Conservation (phyloP, 768 basidiomycete genomes). For the Pleurotus sapidus region DNA sequence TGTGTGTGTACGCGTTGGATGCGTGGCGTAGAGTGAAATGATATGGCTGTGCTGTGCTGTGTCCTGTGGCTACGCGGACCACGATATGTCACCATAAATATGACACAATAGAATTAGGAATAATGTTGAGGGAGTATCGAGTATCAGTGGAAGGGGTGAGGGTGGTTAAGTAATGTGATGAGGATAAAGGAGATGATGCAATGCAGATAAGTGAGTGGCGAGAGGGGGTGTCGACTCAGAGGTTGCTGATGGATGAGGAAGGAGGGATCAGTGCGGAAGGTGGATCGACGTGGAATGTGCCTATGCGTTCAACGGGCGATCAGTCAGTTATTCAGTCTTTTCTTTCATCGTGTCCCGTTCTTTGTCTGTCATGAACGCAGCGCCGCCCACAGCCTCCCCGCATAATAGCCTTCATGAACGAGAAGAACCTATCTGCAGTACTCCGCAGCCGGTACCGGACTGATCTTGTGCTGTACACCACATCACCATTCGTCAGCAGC, state of each 20-base stretch:
- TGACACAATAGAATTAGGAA: neutral
- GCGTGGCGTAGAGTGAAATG: neutral
- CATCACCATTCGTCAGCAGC: slow-evolving; percentile 9
- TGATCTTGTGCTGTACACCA: slow-evolving; percentile 82
- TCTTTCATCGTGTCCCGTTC: neutral
- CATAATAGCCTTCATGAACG: slow-evolving; percentile 85
- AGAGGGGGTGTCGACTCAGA: too few relatives aligned
- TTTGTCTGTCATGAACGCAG: slow-evolving; percentile 33
- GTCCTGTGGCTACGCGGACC: neutral
- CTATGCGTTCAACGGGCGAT: too few relatives aligned
- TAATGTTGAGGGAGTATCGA: neutral
- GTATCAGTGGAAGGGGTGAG: neutral
- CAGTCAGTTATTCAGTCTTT: neutral
- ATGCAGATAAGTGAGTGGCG: neutral
- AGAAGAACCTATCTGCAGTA: slow-evolving; percentile 89
- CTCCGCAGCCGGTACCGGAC: slow-evolving; percentile 83
- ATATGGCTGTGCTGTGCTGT: neutral
- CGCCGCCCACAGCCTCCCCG: slow-evolving; percentile 72
- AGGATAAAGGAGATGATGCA: neutral
- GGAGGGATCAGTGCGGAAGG: too few relatives aligned
- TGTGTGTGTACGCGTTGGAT: neutral
- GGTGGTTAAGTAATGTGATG: neutral
- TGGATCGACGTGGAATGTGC: too few relatives aligned
- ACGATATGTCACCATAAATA: slow-evolving; percentile 2
- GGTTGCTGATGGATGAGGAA: too few relatives aligned